Base-by-base conservation (phyloP, 306 rosid genomes). In the Geum urbanum region DNA sequence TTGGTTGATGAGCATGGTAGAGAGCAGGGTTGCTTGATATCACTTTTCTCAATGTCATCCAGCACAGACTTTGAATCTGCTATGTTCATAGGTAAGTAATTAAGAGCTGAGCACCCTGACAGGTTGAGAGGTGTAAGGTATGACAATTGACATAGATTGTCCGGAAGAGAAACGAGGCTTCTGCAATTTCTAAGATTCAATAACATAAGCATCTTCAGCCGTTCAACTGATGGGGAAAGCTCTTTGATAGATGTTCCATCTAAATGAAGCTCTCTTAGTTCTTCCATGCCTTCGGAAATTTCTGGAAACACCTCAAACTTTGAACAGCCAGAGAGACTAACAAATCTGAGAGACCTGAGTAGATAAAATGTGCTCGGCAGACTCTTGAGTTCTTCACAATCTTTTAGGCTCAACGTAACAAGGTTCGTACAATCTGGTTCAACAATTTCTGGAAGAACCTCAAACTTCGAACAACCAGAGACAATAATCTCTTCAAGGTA, bases 181-280 rank as follows among this genome's bases (percentile, higher is more conserved):
- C 47, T 41, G 35, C 51, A 63, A n/a, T 41, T 5, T 4, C 67
- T 43, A 16, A 63, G 9, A 19, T 63, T 62, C 10, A 62, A 41
- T 9, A 62, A n/a, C 7, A n/a, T 5, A 18, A 63, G 51, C 35
- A n/a, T 47, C 22, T 4, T 20, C 9, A 63, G 69, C 0, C 13
- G 46, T 19, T 63, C 13, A 63, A 63, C 41, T 5, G 69, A 44
- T 19, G 51, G 7, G 18, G 10, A 39, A 1, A 44, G 12, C 1
- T 5, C 10, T 63, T 11, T 19, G 13, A 63, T 3, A 37, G 53
- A 39, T 0, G 68, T 63, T 4, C 52, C 39, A 43, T 44, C 68
- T 8, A 63, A 20, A 6, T 44, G 52, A 63, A 63, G 68, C n/a
- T 63, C 68, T 63, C 51, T 63, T 7, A 63, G 1, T 63, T 19